Evolutionary conservation across 2,329 filamentous ascomycete species (phyloP).

Genomic region (Ophiostoma himal-ulmi): DNA sequence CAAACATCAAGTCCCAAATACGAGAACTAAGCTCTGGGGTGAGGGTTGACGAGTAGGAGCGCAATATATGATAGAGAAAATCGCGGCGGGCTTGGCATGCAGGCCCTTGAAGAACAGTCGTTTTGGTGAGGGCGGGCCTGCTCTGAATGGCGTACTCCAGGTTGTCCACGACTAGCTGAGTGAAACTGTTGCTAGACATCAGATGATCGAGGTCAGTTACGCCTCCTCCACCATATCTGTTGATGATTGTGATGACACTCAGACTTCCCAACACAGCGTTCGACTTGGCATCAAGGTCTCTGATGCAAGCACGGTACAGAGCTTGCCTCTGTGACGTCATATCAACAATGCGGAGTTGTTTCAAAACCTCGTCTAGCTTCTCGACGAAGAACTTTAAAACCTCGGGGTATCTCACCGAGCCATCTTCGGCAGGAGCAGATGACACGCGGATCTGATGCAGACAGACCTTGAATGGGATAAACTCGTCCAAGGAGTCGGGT

Average conservation of each 20-base stretch:
- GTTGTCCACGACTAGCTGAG: conserved; percentile 58
- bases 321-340: conserved; percentile 45
- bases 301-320: conserved; percentile 61
- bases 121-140: not conserved
- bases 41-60: conserved; percentile 52
- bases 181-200: conserved; percentile 55
- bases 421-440: conserved; percentile 49
- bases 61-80: conserved; percentile 53
- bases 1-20: conserved; percentile 70
- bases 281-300: conserved; percentile 60
- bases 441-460: conserved; percentile 68
- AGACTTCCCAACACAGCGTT: conserved; percentile 66
- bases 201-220: conserved; percentile 51
- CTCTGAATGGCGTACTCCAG: conserved; percentile 49
- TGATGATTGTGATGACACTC: conserved; percentile 52
- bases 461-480: conserved; percentile 47
- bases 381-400: conserved; percentile 59
- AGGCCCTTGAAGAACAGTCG: conserved; percentile 42
- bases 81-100: conserved; percentile 51
- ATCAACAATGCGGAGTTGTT: conserved; percentile 37
- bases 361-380: conserved; percentile 57
- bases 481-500: conserved; percentile 29
- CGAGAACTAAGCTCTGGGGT: conserved; percentile 53
- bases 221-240: conserved; percentile 38
- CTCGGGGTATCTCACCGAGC: conserved; percentile 52